Percentiles rank a stretch among this genome's conserved stretches.
Conservation (phyloP, 345 rosid species). For the Cardamine resedifolia region DNA sequence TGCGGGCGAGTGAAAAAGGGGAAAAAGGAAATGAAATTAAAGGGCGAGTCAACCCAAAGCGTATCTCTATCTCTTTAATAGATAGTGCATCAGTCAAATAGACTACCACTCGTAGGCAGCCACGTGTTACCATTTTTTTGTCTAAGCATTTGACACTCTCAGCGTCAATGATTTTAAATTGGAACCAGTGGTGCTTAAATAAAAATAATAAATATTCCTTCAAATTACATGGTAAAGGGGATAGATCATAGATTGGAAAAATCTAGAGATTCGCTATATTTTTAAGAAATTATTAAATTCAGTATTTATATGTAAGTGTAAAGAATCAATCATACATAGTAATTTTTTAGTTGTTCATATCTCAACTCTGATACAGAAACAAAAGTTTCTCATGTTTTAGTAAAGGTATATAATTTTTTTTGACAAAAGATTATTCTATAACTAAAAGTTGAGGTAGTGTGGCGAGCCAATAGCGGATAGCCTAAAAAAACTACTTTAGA, state of each 20-base stretch:
- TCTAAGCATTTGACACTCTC: conserved; percentile 22
- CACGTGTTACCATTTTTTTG: conserved; percentile 11
- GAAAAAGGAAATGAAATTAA: background rate
- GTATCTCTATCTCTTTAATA: conserved; percentile 8
- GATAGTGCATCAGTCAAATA: conserved; percentile 35
- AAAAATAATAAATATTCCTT: background rate
- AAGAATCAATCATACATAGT: background rate
- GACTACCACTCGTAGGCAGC: background rate
- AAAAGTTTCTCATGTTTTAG: too few species aligned
- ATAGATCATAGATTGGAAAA: background rate
- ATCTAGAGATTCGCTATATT: background rate
- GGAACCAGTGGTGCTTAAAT: conserved; percentile 8
- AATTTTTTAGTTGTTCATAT: background rate
- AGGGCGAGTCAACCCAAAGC: conserved; percentile 32
- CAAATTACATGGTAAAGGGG: background rate
- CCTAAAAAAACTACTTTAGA: too few species aligned
- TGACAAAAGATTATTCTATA: too few species aligned
- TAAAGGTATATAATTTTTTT: too few species aligned
- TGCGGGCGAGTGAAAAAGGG: background rate
- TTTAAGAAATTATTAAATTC: background rate
- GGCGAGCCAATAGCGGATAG: too few species aligned
- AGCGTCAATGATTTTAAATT: conserved; percentile 30
- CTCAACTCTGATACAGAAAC: too few species aligned
- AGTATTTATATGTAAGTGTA: too few species aligned
- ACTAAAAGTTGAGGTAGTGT: too few species aligned